Base-by-base conservation (phyloP, 2,329 filamentous ascomycete species). In the Alternaria angustiovoidea region DNA sequence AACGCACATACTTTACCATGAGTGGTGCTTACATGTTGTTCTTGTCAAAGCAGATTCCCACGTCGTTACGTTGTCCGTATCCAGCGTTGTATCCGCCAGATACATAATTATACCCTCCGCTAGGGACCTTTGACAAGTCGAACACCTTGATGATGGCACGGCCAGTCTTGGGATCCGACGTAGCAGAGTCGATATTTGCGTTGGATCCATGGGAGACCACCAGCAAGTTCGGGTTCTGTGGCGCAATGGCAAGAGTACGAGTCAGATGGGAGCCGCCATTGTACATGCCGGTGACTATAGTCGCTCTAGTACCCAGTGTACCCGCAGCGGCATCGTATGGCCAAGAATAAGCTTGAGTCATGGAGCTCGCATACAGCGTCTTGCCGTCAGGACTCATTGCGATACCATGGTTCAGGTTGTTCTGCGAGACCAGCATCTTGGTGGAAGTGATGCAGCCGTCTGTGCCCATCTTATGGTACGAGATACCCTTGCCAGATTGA, bases 61-160 rank as follows among this genome's bases (percentile, higher is more conserved):
- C 89, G 2, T 88, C 87, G 72, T 93, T 92, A 51, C 89, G 84
- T 61, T 93, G 81, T 5, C 90, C 90, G 86, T 89, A 92, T 9
- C 89, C 85, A 67, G 73, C 79, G 67, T 79, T 75, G 26, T 80
- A 73, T 14, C 84, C 84, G 14, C 81, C 81, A 48, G 81, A 88
- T 62, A 85, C 78, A 70, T 82, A 85, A 59, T 83, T 79, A 63
- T 84, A 83, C 8, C 71, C 72, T 20, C 71, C 74, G 36, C 75
- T 76, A 14, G 75, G 71, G 26, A 75, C 43, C 43, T 80, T 77
- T 51, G 69, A 79, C 51, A 87, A 70, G 65, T 86, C 81, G 71
- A 87, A 88, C 48, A 86, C 85, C 63, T 88, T 88, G 69, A 93
- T 84, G 70, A 91, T 88, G 26, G 86, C 86, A 66, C 86, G 84